These are phyloP conservation scores for Yamadazyma sp. DNA, from an alignment of 1,139 yeast species.

Conservation along the genomic window DNA sequence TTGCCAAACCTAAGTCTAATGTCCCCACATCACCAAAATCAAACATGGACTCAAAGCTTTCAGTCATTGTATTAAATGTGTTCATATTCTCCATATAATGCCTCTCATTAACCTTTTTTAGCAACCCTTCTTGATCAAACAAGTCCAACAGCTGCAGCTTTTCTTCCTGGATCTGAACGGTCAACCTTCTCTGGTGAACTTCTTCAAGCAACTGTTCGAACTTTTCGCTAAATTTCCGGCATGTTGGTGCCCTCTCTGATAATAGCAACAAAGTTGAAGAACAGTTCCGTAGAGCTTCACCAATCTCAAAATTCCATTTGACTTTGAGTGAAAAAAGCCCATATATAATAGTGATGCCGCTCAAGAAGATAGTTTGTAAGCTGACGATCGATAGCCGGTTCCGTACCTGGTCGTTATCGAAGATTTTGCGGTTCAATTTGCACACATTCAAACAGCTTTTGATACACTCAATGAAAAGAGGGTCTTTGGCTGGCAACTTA, in stretches of 20 bases:
- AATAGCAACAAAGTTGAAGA: slow-evolving; percentile 10
- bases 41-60: slow-evolving; percentile 4
- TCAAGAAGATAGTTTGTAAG: slow-evolving; percentile 12
- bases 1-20: not conserved
- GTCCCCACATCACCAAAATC: slow-evolving; percentile 4
- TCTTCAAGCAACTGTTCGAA: slow-evolving; percentile 11
- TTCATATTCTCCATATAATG: slow-evolving; percentile 9
- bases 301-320: slow-evolving; percentile 7
- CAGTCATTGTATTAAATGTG: slow-evolving; percentile 6
- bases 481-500: slow-evolving; percentile 8
- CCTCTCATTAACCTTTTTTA: slow-evolving; percentile 2
- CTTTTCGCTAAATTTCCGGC: slow-evolving; percentile 5
- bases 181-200: slow-evolving; percentile 1
- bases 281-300: slow-evolving; percentile 14
- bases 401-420: slow-evolving; percentile 7
- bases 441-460: slow-evolving; percentile 12
- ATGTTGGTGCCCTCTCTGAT: slow-evolving; percentile 9
- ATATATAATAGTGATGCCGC: slow-evolving; percentile 13
- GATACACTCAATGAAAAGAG: slow-evolving; percentile 12
- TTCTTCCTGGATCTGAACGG: not conserved
- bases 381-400: slow-evolving; percentile 10
- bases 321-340: slow-evolving; percentile 9
- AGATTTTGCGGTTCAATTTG: slow-evolving; percentile 11
- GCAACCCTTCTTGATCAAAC: slow-evolving; percentile 8
- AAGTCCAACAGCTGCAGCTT: slow-evolving; percentile 3